Conservation (phyloP, 441 rosid species). For the Flueggea neowawraea region DNA sequence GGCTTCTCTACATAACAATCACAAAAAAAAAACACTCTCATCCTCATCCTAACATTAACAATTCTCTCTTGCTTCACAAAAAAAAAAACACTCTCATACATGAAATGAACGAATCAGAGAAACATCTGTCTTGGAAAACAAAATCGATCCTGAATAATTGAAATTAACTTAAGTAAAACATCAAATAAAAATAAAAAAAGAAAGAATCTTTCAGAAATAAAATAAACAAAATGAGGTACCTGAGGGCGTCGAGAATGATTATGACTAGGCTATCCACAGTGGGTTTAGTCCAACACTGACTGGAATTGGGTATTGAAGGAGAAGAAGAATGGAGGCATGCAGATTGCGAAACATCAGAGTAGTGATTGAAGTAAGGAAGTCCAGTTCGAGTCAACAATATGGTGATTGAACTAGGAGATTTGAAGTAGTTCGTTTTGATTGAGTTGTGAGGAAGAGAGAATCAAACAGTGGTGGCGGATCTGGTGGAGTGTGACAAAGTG, state of each 20-base stretch:
- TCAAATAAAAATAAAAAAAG: background rate
- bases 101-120: background rate
- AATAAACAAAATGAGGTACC: constrained; percentile 23
- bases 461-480: too few relatives aligned
- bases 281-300: constrained; percentile 73
- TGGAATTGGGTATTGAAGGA: constrained; percentile 10
- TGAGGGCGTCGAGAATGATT: constrained; percentile 84
- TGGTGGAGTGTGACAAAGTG: too few relatives aligned
- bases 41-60: background rate
- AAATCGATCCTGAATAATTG: constrained; percentile 64
- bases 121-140: constrained; percentile 53
- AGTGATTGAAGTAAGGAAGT: constrained; percentile 68
- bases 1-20: constrained; percentile 31
- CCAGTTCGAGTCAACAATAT: constrained; percentile 90
- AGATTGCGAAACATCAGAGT: constrained; percentile 68
- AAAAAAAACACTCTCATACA: background rate
- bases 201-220: background rate
- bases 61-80: background rate
- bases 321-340: constrained; percentile 31
- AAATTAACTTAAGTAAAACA: background rate
- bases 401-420: too few relatives aligned
- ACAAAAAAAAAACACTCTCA: background rate
- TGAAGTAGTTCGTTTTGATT: too few relatives aligned
- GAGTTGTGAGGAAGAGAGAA: too few relatives aligned
- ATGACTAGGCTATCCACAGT: constrained; percentile 72